Evolutionary conservation across 164 flowering plant species (phyloP).

Genomic region (Saururus chinensis): DNA sequence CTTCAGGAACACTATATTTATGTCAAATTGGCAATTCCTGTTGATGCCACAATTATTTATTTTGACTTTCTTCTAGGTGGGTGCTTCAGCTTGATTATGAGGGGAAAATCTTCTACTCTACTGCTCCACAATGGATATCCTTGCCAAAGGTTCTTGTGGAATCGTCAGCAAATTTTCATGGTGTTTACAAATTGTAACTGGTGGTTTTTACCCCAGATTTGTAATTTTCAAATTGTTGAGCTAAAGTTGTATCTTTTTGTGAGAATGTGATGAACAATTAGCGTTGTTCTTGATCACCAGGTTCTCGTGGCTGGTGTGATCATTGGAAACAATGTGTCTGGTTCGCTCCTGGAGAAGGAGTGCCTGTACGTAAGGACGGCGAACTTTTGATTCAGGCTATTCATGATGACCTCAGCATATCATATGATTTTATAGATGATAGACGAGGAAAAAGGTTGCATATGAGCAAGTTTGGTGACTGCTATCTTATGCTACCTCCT

Average conservation of each 20-base stretch:
- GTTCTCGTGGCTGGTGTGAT: constrained; percentile 72
- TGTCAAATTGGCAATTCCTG: neutral
- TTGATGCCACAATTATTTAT: neutral
- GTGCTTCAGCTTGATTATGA: constrained; percentile 82
- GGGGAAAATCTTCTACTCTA: constrained; percentile 76
- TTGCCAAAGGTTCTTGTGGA: constrained; percentile 14
- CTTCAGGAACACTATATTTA: neutral
- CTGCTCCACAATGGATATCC: constrained; percentile 73
- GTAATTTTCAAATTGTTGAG: neutral
- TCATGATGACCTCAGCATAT: constrained; percentile 57
- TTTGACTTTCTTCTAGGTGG: constrained; percentile 54
- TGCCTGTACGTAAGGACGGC: constrained; percentile 40
- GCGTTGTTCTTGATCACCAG: constrained; percentile 16
- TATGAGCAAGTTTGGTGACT: constrained; percentile 5
- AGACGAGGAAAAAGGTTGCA: constrained; percentile 9
- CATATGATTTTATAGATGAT: constrained; percentile 38
- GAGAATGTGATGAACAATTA: too few species aligned
- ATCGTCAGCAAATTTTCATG: constrained; percentile 10
- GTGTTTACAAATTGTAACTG: constrained; percentile 12
- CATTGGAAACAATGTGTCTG: constrained; percentile 98
- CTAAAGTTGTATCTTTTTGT: neutral
- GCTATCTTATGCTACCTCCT: constrained; percentile 45
- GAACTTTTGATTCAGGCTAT: constrained; percentile 48
- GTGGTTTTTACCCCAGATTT: too few species aligned
- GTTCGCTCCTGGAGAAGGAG: constrained; percentile 57